Evolutionary conservation across 345 rosid genomes (phyloP).

Genomic region (Populus nigra): DNA sequence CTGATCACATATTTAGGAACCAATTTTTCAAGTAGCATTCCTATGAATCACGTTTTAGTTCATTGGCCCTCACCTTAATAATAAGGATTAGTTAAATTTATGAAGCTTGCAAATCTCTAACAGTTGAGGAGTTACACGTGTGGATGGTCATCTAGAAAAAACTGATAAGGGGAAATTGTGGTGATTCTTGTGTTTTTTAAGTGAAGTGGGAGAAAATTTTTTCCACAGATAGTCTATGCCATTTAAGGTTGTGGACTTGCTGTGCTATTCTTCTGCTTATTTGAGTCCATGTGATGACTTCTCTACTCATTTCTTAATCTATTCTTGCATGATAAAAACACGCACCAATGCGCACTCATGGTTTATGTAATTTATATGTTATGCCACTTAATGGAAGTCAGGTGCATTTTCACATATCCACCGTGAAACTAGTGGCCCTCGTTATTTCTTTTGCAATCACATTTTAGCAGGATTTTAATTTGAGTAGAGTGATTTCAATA

Average conservation of each 20-base stretch:
- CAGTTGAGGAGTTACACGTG: not conserved
- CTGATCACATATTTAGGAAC: not conserved
- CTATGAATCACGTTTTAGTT: not conserved
- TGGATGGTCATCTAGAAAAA: not conserved
- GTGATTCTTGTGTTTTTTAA: not conserved
- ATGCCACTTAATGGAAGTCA: not conserved
- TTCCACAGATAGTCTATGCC: not conserved
- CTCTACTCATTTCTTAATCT: not conserved
- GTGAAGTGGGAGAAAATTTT: not conserved
- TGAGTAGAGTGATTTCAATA: constrained; percentile 27
- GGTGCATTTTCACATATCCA: not conserved
- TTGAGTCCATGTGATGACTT: not conserved
- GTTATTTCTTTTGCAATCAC: constrained; percentile 4
- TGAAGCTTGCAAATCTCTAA: not conserved
- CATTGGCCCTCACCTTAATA: not conserved
- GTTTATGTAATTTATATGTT: not conserved
- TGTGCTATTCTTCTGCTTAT: not conserved
- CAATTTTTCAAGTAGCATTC: not conserved
- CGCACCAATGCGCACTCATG: not conserved
- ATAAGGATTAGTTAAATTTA: not conserved
- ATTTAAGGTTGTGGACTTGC: not conserved
- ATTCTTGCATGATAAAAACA: not conserved
- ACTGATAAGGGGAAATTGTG: not conserved
- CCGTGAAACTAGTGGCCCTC: not conserved
- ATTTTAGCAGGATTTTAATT: constrained; percentile 20